Percentiles rank a stretch among this genome's conserved stretches.
These are phyloP conservation scores for Aspergillaceae sp. DNA, from an alignment of 2,329 filamentous ascomycete genomes.

Conservation along the genomic window DNA sequence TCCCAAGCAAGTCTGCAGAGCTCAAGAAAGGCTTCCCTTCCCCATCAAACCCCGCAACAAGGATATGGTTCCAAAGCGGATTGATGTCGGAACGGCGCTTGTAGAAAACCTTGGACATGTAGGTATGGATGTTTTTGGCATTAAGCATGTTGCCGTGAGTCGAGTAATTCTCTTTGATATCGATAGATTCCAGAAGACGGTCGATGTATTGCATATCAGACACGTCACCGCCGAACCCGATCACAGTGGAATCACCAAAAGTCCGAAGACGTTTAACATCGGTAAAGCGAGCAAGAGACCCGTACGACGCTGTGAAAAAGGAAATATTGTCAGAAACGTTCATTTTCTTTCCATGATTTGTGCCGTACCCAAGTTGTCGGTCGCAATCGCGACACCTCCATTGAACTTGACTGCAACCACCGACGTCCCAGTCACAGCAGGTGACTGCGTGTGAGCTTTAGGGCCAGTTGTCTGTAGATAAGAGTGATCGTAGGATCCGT, in stretches of 20 bases:
- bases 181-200: slow-evolving; percentile 75
- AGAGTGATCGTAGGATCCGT: slow-evolving; percentile 83
- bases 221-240: slow-evolving; percentile 94
- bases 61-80: slow-evolving; percentile 91
- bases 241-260: slow-evolving; percentile 73
- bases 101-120: slow-evolving; percentile 93
- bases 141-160: slow-evolving; percentile 53
- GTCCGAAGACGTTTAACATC: slow-evolving; percentile 90
- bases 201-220: slow-evolving; percentile 99
- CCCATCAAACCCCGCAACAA: slow-evolving; percentile 82
- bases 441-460: slow-evolving; percentile 80
- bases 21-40: slow-evolving; percentile 78
- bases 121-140: slow-evolving; percentile 92
- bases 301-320: slow-evolving; percentile 69
- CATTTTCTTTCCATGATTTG: slow-evolving; percentile 1
- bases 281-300: slow-evolving; percentile 91
- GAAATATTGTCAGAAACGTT: slow-evolving; percentile 10
- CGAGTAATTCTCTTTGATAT: slow-evolving; percentile 81
- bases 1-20: slow-evolving; percentile 83
- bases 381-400: slow-evolving; percentile 89
- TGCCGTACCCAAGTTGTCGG: slow-evolving; percentile 82
- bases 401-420: slow-evolving; percentile 94
- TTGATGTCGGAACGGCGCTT: slow-evolving; percentile 90
- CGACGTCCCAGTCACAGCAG: slow-evolving; percentile 92
- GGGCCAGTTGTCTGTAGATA: slow-evolving; percentile 65